Conservation (phyloP, 371 early-diverging fungal species). For the Apophysomyces variabilis region DNA sequence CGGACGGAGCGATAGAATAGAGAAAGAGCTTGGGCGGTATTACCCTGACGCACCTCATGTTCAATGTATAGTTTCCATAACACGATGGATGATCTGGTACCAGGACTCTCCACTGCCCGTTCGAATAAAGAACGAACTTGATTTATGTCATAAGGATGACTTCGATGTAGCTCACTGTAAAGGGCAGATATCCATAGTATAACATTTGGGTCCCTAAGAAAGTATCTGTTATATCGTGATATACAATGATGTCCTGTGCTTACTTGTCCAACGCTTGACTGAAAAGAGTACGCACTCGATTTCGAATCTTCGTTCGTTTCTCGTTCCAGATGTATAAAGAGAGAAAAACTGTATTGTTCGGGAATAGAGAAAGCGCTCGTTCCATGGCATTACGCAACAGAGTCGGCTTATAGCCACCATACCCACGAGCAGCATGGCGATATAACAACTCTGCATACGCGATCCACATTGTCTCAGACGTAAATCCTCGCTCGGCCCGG, state of each 20-base stretch:
- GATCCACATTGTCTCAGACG: conserved; percentile 46
- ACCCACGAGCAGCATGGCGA: conserved; percentile 40
- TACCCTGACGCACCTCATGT: conserved; percentile 53
- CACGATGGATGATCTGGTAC: conserved; percentile 52
- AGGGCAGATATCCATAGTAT: conserved; percentile 66
- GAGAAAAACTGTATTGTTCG: conserved; percentile 63
- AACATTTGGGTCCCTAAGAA: conserved; percentile 52
- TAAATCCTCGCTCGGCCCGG: conserved; percentile 48
- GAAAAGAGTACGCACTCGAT: conserved; percentile 61
- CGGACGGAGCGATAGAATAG: conserved; percentile 64
- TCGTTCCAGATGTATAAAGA: conserved; percentile 71
- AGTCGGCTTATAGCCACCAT: conserved; percentile 52
- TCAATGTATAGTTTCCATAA: conserved; percentile 68
- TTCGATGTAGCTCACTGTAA: conserved; percentile 66
- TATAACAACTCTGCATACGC: conserved; percentile 50
- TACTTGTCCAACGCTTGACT: conserved; percentile 47
- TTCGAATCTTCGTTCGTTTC: conserved; percentile 64
- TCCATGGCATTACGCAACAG: conserved; percentile 56
- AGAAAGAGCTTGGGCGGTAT: conserved; percentile 45
- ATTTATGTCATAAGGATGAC: conserved; percentile 57
- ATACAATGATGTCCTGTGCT: conserved; percentile 10
- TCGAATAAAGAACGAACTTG: conserved; percentile 66
- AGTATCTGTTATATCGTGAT: background rate
- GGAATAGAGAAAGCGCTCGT: conserved; percentile 52
- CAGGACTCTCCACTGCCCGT: conserved; percentile 56